Evolutionary conservation across 352 stramenopile species (phyloP).

Genomic region (Pythium apleroticum): DNA sequence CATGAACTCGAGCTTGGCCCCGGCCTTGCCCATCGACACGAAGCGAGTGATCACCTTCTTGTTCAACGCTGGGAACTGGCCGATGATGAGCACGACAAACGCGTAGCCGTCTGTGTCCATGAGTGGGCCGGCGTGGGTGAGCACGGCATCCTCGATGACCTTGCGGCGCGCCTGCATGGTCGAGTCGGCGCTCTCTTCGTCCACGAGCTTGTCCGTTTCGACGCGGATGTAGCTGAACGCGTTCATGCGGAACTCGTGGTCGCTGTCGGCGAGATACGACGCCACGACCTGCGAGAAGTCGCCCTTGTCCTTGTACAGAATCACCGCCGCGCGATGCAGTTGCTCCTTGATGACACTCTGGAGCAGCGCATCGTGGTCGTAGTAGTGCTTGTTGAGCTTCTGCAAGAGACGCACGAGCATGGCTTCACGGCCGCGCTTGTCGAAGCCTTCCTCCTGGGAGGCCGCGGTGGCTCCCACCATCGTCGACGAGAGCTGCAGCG

Average conservation of each 20-base stretch:
- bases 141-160: slow-evolving; percentile 75
- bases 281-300: slow-evolving; percentile 75
- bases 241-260: slow-evolving; percentile 82
- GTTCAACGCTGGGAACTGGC: slow-evolving; percentile 85
- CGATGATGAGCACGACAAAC: slow-evolving; percentile 86
- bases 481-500: slow-evolving; percentile 43
- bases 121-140: slow-evolving; percentile 71
- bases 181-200: slow-evolving; percentile 40
- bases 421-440: slow-evolving; percentile 74
- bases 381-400: slow-evolving; percentile 80
- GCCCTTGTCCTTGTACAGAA: slow-evolving; percentile 78
- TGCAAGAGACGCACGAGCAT: slow-evolving; percentile 86
- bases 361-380: slow-evolving; percentile 73
- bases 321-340: slow-evolving; percentile 82
- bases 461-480: slow-evolving; percentile 35
- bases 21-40: slow-evolving; percentile 74
- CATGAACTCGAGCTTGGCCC: slow-evolving; percentile 75
- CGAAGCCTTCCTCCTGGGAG: slow-evolving; percentile 81
- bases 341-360: slow-evolving; percentile 69
- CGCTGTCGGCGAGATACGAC: slow-evolving; percentile 78
- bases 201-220: slow-evolving; percentile 44
- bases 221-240: slow-evolving; percentile 83
- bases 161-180: slow-evolving; percentile 47
- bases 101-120: slow-evolving; percentile 89
- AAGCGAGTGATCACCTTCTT: slow-evolving; percentile 87